Percentiles rank a stretch among this genome's conserved stretches.
Conservation (phyloP, 306 rosid genomes). For the Vigna trinervia region DNA sequence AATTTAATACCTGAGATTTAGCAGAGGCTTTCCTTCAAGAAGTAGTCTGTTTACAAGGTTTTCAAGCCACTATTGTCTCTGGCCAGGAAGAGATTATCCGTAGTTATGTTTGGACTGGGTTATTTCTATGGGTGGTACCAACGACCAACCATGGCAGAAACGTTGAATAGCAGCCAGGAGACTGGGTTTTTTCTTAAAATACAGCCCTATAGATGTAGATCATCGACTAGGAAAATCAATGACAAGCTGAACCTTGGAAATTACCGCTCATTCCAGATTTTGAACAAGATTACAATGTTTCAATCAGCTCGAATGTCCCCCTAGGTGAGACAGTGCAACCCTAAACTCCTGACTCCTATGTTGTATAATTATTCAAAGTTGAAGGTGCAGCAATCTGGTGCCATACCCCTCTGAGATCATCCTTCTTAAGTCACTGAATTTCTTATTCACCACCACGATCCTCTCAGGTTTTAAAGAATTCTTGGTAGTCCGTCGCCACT, state of each 20-base stretch:
- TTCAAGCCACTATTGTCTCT: neutral
- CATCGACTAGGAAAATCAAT: neutral
- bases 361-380: neutral
- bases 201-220: neutral
- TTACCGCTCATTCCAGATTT: neutral
- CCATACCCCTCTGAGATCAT: neutral
- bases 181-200: neutral
- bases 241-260: neutral
- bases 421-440: neutral
- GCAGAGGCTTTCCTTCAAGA: neutral
- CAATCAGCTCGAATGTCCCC: neutral
- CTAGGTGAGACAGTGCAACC: neutral
- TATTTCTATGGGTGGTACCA: neutral
- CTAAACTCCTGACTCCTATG: neutral
- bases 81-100: neutral
- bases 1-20: neutral
- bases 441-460: neutral
- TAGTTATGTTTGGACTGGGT: neutral
- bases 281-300: neutral
- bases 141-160: neutral
- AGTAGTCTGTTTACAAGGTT: neutral
- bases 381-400: neutral
- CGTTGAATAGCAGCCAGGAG: neutral
- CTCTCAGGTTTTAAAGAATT: neutral
- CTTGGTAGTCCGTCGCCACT: neutral